These are phyloP conservation scores for Carallia brachiata DNA, from an alignment of 345 rosid species.

Conservation along the genomic window DNA sequence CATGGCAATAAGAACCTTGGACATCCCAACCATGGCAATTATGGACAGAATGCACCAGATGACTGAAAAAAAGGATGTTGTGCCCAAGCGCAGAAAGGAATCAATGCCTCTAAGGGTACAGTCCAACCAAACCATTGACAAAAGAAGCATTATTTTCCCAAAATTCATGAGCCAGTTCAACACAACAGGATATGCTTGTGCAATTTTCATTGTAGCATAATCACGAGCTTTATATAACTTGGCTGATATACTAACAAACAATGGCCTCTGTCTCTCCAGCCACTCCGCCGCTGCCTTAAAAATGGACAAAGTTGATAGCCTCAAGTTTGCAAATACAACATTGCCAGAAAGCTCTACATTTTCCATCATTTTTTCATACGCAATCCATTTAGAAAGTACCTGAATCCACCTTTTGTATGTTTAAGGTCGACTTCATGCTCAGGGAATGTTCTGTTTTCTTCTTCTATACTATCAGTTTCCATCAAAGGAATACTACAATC, in stretches of 20 bases:
- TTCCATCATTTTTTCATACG: constrained; percentile 45
- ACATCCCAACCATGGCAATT: constrained; percentile 72
- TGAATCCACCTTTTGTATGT: constrained; percentile 31
- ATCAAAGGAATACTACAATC: constrained; percentile 34
- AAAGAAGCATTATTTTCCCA: constrained; percentile 66
- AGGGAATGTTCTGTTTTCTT: constrained; percentile 36
- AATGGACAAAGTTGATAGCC: constrained; percentile 34
- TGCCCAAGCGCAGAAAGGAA: constrained; percentile 86
- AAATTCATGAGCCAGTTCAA: constrained; percentile 65
- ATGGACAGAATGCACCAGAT: constrained; percentile 86
- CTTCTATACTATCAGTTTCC: constrained; percentile 28
- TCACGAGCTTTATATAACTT: constrained; percentile 43
- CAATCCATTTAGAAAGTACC: constrained; percentile 40
- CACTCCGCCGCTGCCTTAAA: constrained; percentile 45
- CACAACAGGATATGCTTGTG: constrained; percentile 53
- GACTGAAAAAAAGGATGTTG: constrained; percentile 73
- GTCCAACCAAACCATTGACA: constrained; percentile 84
- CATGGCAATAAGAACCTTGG: constrained; percentile 62
- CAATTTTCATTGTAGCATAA: constrained; percentile 45
- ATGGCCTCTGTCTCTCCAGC: constrained; percentile 66
- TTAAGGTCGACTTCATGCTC: constrained; percentile 31
- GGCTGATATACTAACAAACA: constrained; percentile 33
- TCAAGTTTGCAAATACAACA: constrained; percentile 41
- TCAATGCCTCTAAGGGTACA: constrained; percentile 80
- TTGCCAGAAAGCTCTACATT: constrained; percentile 46